phyloP scores from a whole-genome alignment of 495 filamentous ascomycete species.

The Penicillium pancosmium region DNA sequence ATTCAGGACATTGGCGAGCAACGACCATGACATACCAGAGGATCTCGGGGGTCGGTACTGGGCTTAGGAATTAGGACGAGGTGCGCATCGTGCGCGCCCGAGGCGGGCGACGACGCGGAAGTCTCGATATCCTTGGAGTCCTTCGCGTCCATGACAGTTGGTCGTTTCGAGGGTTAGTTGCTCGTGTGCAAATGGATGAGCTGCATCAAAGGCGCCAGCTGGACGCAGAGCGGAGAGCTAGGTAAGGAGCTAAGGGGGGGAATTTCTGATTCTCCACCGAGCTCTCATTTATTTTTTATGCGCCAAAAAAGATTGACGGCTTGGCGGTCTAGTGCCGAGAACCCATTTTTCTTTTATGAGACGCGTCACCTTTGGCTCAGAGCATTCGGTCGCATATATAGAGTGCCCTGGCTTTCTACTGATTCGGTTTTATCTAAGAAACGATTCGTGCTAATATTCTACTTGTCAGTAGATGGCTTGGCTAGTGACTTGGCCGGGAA shows the following conservation, averaged over 20 bases:
- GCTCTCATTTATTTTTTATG: neutral
- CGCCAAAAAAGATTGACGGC: neutral
- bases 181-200: neutral
- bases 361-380: neutral
- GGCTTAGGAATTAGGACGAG: slow-evolving; percentile 53
- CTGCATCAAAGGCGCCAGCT: neutral
- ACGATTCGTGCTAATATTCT: neutral
- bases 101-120: neutral
- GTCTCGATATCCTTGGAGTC: slow-evolving; percentile 16
- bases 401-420: neutral
- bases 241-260: neutral
- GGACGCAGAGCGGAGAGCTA: neutral
- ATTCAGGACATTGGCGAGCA: neutral
- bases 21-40: slow-evolving; percentile 33
- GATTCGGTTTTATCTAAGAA: neutral
- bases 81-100: slow-evolving; percentile 13
- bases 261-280: neutral
- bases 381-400: neutral
- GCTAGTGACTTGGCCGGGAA: slow-evolving; percentile 1
- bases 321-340: neutral
- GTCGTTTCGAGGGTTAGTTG: neutral
- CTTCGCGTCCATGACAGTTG: slow-evolving; percentile 14
- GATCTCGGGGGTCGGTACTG: slow-evolving; percentile 48
- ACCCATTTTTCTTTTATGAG: neutral
- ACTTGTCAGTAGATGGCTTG: neutral